Evolutionary conservation across 352 stramenopile genomes (phyloP).

Genomic region (Lagenidium sp.): DNA sequence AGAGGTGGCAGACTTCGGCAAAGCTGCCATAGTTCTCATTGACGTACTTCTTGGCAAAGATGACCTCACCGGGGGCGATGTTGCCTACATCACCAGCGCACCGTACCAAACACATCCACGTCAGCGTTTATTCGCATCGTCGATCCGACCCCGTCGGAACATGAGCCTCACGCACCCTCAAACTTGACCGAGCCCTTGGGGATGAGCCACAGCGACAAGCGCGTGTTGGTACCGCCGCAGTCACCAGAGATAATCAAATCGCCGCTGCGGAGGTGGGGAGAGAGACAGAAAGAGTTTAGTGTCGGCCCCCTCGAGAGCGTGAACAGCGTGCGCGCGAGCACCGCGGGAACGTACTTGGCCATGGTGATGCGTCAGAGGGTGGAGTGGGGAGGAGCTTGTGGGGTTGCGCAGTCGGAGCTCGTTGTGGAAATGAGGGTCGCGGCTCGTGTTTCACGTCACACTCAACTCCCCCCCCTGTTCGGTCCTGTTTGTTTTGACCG

Average conservation of each 20-base stretch:
- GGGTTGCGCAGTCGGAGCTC: too few relatives aligned
- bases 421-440: too few relatives aligned
- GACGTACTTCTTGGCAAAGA: constrained; percentile 82
- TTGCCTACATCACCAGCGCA: constrained; percentile 28
- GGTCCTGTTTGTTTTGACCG: too few relatives aligned
- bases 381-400: too few relatives aligned
- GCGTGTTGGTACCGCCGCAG: constrained; percentile 96
- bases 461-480: too few relatives aligned
- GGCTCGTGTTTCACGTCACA: too few relatives aligned
- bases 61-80: constrained; percentile 69
- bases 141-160: too few relatives aligned
- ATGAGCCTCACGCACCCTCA: too few relatives aligned
- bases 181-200: too few relatives aligned
- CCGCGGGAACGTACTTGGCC: constrained; percentile 3
- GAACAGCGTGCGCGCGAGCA: not conserved
- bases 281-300: not conserved
- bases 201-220: constrained; percentile 87
- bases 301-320: not conserved
- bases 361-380: constrained; percentile 2
- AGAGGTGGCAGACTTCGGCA: constrained; percentile 86
- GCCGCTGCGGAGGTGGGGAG: constrained; percentile 8
- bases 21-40: constrained; percentile 81
- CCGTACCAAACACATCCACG: too few relatives aligned
- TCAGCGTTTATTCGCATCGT: too few relatives aligned
- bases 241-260: constrained; percentile 89